Conservation (phyloP, 176 grass and related monocot species). For the Raddia distichophylla region DNA sequence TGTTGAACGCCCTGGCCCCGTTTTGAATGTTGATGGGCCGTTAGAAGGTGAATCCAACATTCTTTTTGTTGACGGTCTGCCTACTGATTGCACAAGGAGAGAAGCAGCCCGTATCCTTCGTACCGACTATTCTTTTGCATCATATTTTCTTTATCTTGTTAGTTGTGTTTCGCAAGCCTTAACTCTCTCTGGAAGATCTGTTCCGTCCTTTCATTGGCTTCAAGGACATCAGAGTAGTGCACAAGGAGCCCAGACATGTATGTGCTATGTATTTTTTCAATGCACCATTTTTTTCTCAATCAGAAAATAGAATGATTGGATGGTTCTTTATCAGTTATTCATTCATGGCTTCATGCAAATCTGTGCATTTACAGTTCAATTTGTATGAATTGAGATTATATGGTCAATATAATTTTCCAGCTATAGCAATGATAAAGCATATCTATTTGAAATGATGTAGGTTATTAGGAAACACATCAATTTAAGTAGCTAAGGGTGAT, state of each 20-base stretch:
- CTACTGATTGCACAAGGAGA: slow-evolving; percentile 87
- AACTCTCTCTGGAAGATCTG: slow-evolving; percentile 62
- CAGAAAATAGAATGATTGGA: background rate
- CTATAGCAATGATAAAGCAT: slow-evolving; percentile 1
- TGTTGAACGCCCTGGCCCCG: slow-evolving; percentile 28
- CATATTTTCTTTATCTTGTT: slow-evolving; percentile 25
- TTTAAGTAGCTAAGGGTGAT: slow-evolving; percentile 6
- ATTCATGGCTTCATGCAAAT: slow-evolving; percentile 11
- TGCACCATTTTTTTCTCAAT: slow-evolving; percentile 9
- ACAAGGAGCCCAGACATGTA: slow-evolving; percentile 76
- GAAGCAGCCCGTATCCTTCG: slow-evolving; percentile 87
- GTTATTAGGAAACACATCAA: slow-evolving; percentile 2
- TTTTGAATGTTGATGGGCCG: slow-evolving; percentile 44
- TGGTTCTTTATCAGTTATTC: slow-evolving; percentile 20
- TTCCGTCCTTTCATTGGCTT: slow-evolving; percentile 75
- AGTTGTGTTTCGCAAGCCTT: slow-evolving; percentile 50
- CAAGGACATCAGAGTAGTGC: slow-evolving; percentile 76
- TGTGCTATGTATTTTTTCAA: slow-evolving; percentile 27
- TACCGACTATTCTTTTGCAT: slow-evolving; percentile 10
- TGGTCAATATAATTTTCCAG: background rate
- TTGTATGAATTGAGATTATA: background rate
- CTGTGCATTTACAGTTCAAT: background rate
- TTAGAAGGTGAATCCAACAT: slow-evolving; percentile 67
- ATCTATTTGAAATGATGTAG: background rate
- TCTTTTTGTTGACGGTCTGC: slow-evolving; percentile 84